These are phyloP conservation scores for Gracilaria domingensis DNA, from an alignment of 23 red algal genomes.

Conservation along the genomic window DNA sequence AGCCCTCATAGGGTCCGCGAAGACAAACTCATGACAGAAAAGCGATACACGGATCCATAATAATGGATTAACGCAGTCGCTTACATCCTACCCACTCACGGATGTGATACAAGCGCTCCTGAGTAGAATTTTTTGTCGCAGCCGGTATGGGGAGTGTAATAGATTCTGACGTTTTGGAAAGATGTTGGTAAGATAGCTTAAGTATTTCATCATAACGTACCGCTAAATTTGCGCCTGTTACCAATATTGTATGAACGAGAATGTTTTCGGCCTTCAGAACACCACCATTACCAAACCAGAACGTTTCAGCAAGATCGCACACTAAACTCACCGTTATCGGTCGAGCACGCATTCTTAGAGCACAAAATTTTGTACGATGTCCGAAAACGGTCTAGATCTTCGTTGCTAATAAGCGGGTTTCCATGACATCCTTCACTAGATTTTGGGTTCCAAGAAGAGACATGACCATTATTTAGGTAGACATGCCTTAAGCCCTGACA, in stretches of 20 bases:
- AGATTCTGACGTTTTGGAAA: background rate
- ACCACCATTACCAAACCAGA: background rate
- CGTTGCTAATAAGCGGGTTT: background rate
- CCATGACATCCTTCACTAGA: background rate
- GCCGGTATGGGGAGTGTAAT: background rate
- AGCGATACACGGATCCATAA: background rate
- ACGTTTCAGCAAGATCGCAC: background rate
- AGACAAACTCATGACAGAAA: background rate
- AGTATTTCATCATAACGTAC: background rate
- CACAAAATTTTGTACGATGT: background rate
- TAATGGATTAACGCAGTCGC: background rate
- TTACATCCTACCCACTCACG: background rate
- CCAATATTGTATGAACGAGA: background rate
- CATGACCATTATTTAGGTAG: background rate
- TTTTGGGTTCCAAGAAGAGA: background rate
- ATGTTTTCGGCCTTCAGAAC: background rate
- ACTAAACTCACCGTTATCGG: too few relatives aligned
- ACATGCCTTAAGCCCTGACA: conserved; percentile 10
- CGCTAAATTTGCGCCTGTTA: background rate
- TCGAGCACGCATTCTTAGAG: too few relatives aligned
- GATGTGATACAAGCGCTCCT: background rate
- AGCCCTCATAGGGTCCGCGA: background rate
- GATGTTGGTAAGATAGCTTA: background rate
- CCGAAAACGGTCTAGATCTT: background rate
- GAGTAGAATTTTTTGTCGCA: background rate